Percentiles rank a stretch among this genome's conserved stretches.
Evolutionary conservation across 805 yeast species (phyloP).

Genomic region (Pichia membranifaciens): DNA sequence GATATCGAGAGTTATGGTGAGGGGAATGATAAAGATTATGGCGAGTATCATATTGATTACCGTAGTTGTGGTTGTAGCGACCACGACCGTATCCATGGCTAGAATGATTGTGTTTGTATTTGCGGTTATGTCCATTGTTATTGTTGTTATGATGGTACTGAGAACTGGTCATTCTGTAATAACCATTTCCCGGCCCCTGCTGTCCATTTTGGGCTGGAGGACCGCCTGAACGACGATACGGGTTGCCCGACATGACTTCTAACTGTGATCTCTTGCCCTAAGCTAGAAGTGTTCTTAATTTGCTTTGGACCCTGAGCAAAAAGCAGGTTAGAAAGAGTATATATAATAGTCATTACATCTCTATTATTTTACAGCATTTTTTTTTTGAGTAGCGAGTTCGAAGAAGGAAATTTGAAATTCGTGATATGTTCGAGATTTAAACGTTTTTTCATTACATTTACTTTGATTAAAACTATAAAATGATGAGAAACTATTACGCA

Average conservation of each 20-base stretch:
- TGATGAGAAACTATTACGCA: no score
- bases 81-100: background rate
- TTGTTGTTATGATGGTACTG: conserved; percentile 9
- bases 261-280: no score
- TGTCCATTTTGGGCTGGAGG: conserved; percentile 1
- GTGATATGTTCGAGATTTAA: no score
- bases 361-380: no score
- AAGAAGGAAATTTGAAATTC: no score
- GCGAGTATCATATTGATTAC: conserved; percentile 2
- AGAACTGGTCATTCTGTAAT: conserved; percentile 8
- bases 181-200: conserved; percentile 5
- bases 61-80: conserved; percentile 2
- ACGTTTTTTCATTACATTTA: no score
- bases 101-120: background rate
- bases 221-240: conserved; percentile 6
- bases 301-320: no score
- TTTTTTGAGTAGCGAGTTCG: no score
- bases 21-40: conserved; percentile 5
- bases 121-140: background rate
- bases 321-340: no score
- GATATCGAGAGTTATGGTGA: background rate
- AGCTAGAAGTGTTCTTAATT: no score
- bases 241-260: conserved; percentile 9
- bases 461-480: no score
- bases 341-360: no score